Base-by-base conservation (phyloP, 495 filamentous ascomycete species). In the Xylaria scruposa region DNA sequence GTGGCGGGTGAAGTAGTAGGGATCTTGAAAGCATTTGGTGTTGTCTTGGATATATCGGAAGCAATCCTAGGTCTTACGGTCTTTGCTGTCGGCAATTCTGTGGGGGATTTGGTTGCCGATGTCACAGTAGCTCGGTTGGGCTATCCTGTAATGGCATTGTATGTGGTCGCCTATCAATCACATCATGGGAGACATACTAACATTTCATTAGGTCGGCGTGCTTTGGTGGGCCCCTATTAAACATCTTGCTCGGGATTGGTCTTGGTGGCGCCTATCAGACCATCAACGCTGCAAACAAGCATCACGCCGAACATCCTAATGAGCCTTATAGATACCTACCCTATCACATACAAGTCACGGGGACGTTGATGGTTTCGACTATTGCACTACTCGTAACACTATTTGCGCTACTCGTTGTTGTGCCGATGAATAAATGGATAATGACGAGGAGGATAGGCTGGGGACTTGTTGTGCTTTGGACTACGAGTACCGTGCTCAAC, bases 171-270 rank as follows among this genome's bases (percentile, higher is more conserved):
- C 70, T 46, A 49, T 68, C 59, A 38, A 64, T 15, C n/a, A 19
- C 53, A 36, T 26, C 21, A 70, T 75, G 70, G 73, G 64, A 9
- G 7, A 31, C 4, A 42, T 58, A 64, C 78, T 80, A 72, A 80
- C 73, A 59, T 70, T 49, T 15, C 29, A 74, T 40, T 72, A 86
- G 84, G 65, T 90, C 90, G 1, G 97, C 97, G 36, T 99, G 97
- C 77, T 98, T 98, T 76, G 97, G 97, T 19, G 97, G 97, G 0
- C 97, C 97, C 0, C 94, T 99, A 93, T 87, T 99, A 31, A 99
- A 99, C 76, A 99, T 99, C 67, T 83, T 99, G 0, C 89, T 99
- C 15, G 97, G 97, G 0, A 94, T 99, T 59, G 97, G 97, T 3
- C 81, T 98, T 10, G 91, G 91, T 26, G 97, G 97, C 1, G 83